Base-by-base conservation (phyloP, 2,329 filamentous ascomycete species). In the Fusarium sp. region DNA sequence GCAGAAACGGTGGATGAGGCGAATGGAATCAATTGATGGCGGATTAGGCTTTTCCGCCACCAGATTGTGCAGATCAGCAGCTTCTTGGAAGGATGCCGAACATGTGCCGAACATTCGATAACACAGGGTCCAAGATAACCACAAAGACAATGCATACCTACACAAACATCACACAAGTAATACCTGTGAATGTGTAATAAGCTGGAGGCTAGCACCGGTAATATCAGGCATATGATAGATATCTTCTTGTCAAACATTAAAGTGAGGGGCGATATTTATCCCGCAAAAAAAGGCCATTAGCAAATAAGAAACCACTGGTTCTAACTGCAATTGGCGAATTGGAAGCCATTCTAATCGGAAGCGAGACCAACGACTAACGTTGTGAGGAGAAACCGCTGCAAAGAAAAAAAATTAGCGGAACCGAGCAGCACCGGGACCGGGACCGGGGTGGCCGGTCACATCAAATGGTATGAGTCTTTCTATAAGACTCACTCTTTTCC, bases 81-180 rank as follows among this genome's bases (percentile, higher is more conserved):
- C 55, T 32, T 68, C 20, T 63, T 41, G 32, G 58, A 55, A 56
- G 32, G 30, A 47, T 49, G 49, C 28, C 61, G 69, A 74, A 72
- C 60, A 67, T 42, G 60, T 59, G 43, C 56, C 56, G 62, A 74
- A 75, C 68, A 72, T 72, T 74, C 70, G 73, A 73, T 61, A n/a
- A 37, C 55, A 55, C 50, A 51, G 27, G 59, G 47, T 30, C 50
- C 11, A 46, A 30, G n/a, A 23, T 20, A n/a, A 20, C 28, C 41
- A 45, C 23, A 13, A 37, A 23, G 18, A 28, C 16, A 20, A 14
- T 41, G 23, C 28, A 14, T 41, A 28, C 28, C 23, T 34, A 28
- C 21, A 30, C 20, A 5, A 18, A 59, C 5, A 27, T 41, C 3
- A 11, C 13, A 49, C 13, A 54, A 7, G 5, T 16, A 8, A 16